Conservation (phyloP, 164 flowering plant species). For the Pachysandra terminalis region DNA sequence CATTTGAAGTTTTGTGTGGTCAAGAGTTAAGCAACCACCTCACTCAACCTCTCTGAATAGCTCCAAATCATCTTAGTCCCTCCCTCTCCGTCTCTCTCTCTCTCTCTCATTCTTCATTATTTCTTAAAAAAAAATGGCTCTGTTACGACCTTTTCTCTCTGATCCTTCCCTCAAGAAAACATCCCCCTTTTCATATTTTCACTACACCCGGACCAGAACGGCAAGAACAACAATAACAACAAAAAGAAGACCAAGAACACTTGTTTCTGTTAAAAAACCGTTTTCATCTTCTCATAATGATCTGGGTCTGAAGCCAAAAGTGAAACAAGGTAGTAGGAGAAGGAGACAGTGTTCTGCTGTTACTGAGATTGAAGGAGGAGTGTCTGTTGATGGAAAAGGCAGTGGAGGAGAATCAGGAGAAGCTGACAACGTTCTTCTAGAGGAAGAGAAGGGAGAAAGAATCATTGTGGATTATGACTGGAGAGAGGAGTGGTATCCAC, state of each 20-base stretch:
- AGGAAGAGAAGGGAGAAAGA: conserved; percentile 28
- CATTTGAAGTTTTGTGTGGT: conserved; percentile 14
- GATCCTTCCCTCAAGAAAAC: neutral
- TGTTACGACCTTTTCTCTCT: neutral
- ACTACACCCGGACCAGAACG: neutral
- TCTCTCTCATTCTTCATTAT: neutral
- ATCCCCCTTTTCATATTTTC: neutral
- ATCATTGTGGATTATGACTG: conserved; percentile 70
- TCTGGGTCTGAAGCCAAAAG: neutral
- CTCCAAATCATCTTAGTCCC: no score
- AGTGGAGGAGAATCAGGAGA: conserved; percentile 15
- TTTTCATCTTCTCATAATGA: conserved; percentile 4
- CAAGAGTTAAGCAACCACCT: conserved; percentile 3
- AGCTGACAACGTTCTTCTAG: conserved; percentile 28
- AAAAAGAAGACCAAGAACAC: conserved; percentile 4
- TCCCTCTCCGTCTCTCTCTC: no score
- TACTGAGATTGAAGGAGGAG: conserved; percentile 24
- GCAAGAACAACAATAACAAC: neutral
- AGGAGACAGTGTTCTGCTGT: conserved; percentile 25
- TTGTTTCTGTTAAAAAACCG: conserved; percentile 10
- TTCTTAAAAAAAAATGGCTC: neutral
- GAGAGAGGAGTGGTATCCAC: conserved; percentile 96
- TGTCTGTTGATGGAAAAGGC: conserved; percentile 14
- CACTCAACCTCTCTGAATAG: no score
- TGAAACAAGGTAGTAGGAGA: conserved; percentile 5